Evolutionary conservation across 2,329 filamentous ascomycete species (phyloP).

Genomic region (Xylaria sp.): DNA sequence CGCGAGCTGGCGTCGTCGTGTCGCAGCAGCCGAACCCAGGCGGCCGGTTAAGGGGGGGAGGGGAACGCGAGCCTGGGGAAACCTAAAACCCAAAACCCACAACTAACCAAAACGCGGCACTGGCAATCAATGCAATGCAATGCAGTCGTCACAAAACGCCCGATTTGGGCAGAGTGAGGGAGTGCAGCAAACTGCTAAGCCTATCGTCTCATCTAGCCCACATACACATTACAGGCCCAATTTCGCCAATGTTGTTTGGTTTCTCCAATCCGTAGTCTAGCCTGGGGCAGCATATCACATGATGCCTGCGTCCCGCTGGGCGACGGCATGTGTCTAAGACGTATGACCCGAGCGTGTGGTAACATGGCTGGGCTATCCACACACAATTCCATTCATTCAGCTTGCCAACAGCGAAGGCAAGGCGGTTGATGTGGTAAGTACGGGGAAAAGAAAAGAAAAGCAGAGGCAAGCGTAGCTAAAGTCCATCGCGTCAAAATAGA

Average conservation of each 20-base stretch:
- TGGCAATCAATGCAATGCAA: constrained; percentile 2
- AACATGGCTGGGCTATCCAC: not conserved
- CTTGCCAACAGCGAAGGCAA: not conserved
- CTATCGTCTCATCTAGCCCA: not conserved
- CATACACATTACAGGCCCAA: not conserved
- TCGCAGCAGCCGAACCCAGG: constrained; percentile 4
- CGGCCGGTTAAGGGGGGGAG: constrained; percentile 3
- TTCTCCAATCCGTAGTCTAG: not conserved
- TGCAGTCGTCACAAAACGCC: not conserved
- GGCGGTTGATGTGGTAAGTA: not conserved
- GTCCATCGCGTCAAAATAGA: not conserved
- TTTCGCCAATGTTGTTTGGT: not conserved
- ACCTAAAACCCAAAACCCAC: not conserved
- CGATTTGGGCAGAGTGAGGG: not conserved
- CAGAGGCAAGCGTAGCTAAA: not conserved
- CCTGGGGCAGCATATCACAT: constrained; percentile 2
- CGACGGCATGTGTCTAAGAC: not conserved
- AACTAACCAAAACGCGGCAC: not conserved
- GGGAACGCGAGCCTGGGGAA: not conserved
- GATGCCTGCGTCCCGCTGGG: not conserved
- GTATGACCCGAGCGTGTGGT: constrained; percentile 5
- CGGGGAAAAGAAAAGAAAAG: constrained; percentile 7
- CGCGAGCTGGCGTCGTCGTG: not conserved
- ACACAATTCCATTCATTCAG: not conserved
- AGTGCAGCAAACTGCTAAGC: not conserved